Evolutionary conservation across 192 early-diverging fungal species (phyloP).

Genomic region (Blastocladiella britannica): DNA sequence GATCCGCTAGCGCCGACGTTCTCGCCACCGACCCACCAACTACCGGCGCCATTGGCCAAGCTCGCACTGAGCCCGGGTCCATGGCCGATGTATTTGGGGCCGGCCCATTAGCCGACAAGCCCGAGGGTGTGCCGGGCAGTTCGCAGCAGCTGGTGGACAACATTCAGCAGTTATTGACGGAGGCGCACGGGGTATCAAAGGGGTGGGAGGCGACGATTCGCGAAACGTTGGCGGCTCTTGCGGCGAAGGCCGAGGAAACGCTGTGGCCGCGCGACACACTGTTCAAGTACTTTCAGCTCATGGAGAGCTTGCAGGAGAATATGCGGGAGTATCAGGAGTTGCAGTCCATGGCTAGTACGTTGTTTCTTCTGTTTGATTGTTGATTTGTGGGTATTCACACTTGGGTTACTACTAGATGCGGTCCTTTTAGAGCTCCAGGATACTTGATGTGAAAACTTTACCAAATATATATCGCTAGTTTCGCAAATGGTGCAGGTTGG

Average conservation of each 20-base stretch:
- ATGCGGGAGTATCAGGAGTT: constrained; percentile 26
- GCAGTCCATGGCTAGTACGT: constrained; percentile 14
- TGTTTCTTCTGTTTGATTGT: not conserved
- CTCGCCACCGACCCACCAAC: too few species aligned
- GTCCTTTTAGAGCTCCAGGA: constrained; percentile 15
- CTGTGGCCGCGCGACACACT: constrained; percentile 24
- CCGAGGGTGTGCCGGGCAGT: too few species aligned
- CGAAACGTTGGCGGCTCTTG: constrained; percentile 15
- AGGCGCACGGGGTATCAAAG: constrained; percentile 11
- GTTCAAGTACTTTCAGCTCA: constrained; percentile 22
- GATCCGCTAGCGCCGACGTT: too few species aligned
- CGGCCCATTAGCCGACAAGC: too few species aligned
- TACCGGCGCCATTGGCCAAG: too few species aligned
- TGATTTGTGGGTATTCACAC: not conserved
- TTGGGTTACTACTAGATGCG: constrained; percentile 2
- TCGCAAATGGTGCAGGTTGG: too few species aligned
- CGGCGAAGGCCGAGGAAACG: constrained; percentile 11
- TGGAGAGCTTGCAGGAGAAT: constrained; percentile 24
- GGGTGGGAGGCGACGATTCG: constrained; percentile 20
- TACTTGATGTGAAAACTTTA: too few species aligned
- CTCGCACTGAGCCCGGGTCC: too few species aligned
- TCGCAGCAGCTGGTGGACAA: constrained; percentile 9
- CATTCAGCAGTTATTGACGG: constrained; percentile 15
- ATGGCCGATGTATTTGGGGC: too few species aligned
- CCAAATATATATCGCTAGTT: too few species aligned